These are phyloP conservation scores for Apiospora kogelbergensis DNA, from an alignment of 2,329 filamentous ascomycete species.

Conservation along the genomic window DNA sequence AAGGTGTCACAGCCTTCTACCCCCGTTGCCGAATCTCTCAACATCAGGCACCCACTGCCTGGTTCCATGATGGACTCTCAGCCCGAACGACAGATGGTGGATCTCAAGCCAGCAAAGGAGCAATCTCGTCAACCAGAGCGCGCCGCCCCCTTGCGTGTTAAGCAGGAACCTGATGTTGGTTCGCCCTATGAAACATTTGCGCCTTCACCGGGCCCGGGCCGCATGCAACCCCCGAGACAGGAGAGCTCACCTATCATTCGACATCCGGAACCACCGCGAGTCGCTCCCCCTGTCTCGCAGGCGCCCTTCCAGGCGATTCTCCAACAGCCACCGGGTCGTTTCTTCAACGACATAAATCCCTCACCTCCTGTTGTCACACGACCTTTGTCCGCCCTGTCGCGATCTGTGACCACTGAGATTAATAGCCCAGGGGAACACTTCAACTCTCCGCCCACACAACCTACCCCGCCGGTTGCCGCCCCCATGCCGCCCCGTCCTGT, in stretches of 20 bases:
- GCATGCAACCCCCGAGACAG: slow-evolving; percentile 37
- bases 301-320: slow-evolving; percentile 36
- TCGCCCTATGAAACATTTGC: slow-evolving; percentile 47
- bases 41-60: slow-evolving; percentile 31
- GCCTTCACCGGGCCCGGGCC: slow-evolving; percentile 37
- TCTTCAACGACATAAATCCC: slow-evolving; percentile 41
- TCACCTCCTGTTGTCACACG: slow-evolving; percentile 39
- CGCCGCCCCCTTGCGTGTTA: slow-evolving; percentile 37
- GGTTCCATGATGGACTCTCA: slow-evolving; percentile 29
- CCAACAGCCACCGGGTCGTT: slow-evolving; percentile 40
- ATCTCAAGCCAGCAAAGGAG: slow-evolving; percentile 32
- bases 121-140: slow-evolving; percentile 29
- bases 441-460: slow-evolving; percentile 34
- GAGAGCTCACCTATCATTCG: slow-evolving; percentile 42
- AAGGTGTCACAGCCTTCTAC: slow-evolving; percentile 28
- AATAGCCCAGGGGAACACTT: slow-evolving; percentile 31
- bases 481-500: slow-evolving; percentile 40
- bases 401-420: slow-evolving; percentile 30
- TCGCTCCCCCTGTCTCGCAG: slow-evolving; percentile 29
- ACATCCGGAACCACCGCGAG: slow-evolving; percentile 44
- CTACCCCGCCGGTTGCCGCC: slow-evolving; percentile 39
- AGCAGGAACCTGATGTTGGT: slow-evolving; percentile 51
- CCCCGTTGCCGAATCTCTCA: slow-evolving; percentile 25
- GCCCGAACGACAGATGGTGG: slow-evolving; percentile 31
- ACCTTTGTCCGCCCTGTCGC: slow-evolving; percentile 29